Evolutionary conservation across 176 grass and related monocot species (phyloP), one percentile per base, ranked within the genome.

Genomic region (Carex pumila): DNA sequence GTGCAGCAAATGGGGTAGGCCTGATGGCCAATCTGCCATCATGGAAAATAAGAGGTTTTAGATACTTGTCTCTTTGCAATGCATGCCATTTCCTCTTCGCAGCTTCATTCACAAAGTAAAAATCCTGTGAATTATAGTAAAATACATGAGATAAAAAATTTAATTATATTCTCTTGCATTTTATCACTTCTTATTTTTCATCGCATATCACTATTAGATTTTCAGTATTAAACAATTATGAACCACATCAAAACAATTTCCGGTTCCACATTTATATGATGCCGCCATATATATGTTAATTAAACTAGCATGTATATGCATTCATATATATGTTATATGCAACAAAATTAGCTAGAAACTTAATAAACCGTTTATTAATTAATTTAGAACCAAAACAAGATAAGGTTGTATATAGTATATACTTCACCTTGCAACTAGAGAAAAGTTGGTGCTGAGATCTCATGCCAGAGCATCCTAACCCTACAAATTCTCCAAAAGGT

Each of bases 1-100:
- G 84, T 9, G 92, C 85, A 78, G 85, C 86, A 58, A 55, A 47
- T 39, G 90, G 87, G n/a, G 84, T 90, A 71, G 92, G 95, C 84
- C 87, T 88, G 41, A 98, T 91, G n/a, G 90, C 90, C 47, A 94
- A 63, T 61, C 95, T 89, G 12, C 95, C 92, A 86, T 94, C 95
- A 85, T 98, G 95, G 86, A 98, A 93, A 74, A 98, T 79, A 57
- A 94, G 61, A 12, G 95, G 86, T 61, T 82, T 94, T 9, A 79
- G 85, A 79, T 98, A 91, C 77, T 87, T 43, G 2, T 84, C 71
- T 71, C 84, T 88, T 73, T 79, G 84, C 78, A 98, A 89, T 50
- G 83, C 30, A 64, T 82, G 91, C 92, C 95, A 93, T 81, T 89
- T 78, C 60, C 37, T 84, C 82, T 94, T 98, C 52, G 91, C 87